These are phyloP conservation scores for Coemansia reversa DNA, from an alignment of 192 early-diverging fungal species.

Conservation along the genomic window DNA sequence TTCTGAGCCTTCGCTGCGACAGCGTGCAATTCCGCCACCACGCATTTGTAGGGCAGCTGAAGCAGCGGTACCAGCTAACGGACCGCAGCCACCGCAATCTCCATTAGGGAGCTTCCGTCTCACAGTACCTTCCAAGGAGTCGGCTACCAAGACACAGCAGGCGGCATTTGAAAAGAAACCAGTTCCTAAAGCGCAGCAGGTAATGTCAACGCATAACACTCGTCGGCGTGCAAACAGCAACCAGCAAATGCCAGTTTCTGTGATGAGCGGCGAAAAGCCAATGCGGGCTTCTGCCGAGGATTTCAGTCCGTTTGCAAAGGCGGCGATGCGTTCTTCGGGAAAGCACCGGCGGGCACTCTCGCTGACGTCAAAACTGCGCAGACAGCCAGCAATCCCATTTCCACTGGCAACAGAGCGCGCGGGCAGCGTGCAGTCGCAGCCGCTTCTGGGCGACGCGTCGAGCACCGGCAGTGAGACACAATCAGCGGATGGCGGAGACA, in stretches of 20 bases:
- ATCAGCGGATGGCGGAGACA: conserved; percentile 11
- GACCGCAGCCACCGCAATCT: too few species aligned
- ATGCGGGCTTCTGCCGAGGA: background rate
- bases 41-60: too few species aligned
- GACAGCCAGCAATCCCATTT: conserved; percentile 41
- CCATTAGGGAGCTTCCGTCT: too few species aligned
- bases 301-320: background rate
- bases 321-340: background rate
- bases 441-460: background rate
- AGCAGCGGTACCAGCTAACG: too few species aligned
- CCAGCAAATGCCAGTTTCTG: background rate
- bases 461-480: background rate
- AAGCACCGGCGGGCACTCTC: conserved; percentile 31
- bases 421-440: conserved; percentile 26
- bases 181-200: too few species aligned
- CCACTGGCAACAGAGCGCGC: conserved; percentile 14
- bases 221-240: background rate
- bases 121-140: too few species aligned
- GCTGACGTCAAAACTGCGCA: conserved; percentile 37
- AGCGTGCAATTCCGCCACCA: too few species aligned
- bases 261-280: background rate
- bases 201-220: too few species aligned
- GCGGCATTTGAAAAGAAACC: too few species aligned
- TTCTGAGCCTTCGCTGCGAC: too few species aligned
- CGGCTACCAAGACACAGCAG: too few species aligned